These are phyloP conservation scores for Lanzia echinophila DNA, from an alignment of 2,329 filamentous ascomycete species.

Conservation along the genomic window DNA sequence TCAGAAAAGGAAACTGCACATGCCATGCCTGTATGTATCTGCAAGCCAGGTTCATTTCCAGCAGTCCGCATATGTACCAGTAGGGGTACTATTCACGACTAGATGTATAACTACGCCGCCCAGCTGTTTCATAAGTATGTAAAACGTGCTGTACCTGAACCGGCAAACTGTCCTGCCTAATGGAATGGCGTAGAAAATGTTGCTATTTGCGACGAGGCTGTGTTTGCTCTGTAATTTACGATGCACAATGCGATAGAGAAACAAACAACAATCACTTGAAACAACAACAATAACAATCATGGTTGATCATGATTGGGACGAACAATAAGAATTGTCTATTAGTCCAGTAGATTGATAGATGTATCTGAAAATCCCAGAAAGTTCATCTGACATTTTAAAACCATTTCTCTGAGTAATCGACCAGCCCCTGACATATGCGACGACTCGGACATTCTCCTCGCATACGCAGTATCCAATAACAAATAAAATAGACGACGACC, in stretches of 20 bases:
- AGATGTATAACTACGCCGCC: background rate
- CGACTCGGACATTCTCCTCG: background rate
- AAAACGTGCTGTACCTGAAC: slow-evolving; percentile 8
- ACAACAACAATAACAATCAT: no score
- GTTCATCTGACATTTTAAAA: background rate
- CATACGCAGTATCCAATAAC: background rate
- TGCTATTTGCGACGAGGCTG: slow-evolving; percentile 9
- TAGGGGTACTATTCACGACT: background rate
- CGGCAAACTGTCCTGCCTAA: background rate
- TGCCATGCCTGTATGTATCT: slow-evolving; percentile 1
- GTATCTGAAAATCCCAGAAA: background rate
- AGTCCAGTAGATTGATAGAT: no score
- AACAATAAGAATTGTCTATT: background rate
- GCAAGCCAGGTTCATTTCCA: background rate
- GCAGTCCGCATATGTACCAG: background rate
- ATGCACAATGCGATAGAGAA: no score
- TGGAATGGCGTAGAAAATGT: background rate
- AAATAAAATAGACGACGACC: background rate
- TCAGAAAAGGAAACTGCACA: background rate
- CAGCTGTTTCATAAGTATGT: slow-evolving; percentile 5
- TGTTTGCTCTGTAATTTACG: background rate
- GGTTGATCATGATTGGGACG: background rate
- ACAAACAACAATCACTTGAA: background rate
- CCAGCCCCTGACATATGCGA: background rate
- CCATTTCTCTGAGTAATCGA: background rate